Percentiles rank a stretch among this genome's conserved stretches.
Evolutionary conservation across 129 eudicot genomes (phyloP).

Genomic region (Solidago caesia): DNA sequence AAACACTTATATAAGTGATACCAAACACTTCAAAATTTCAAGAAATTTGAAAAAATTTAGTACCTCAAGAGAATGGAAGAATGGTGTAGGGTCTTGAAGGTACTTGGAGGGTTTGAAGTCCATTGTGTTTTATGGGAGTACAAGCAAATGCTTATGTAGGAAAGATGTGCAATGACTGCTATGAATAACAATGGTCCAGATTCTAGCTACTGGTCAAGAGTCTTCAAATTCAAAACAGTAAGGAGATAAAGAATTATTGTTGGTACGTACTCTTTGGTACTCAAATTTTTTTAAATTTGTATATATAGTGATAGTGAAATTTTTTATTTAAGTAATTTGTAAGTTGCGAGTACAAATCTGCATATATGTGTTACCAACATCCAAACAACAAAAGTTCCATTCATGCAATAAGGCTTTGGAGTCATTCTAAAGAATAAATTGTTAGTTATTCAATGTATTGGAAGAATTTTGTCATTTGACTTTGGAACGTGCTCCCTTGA

Average conservation of each 20-base stretch:
- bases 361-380: no score
- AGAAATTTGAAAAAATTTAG: neutral
- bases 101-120: slow-evolving; percentile 17
- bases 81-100: slow-evolving; percentile 1
- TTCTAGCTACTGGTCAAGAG: slow-evolving; percentile 18
- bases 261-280: no score
- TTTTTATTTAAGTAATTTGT: no score
- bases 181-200: slow-evolving; percentile 14
- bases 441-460: no score
- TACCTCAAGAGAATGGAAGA: slow-evolving; percentile 12
- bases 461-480: no score
- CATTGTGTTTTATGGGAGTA: slow-evolving; percentile 20
- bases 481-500: no score
- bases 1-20: neutral
- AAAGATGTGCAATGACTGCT: slow-evolving; percentile 19
- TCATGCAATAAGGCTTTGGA: neutral
- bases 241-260: neutral
- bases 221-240: slow-evolving; percentile 3
- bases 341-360: no score
- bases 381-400: no score
- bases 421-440: neutral
- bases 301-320: no score
- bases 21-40: neutral
- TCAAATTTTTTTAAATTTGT: no score
- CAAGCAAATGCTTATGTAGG: slow-evolving; percentile 18